phyloP scores from a whole-genome alignment of 805 yeast genomes.

The Wickerhamiella sorbophila region DNA sequence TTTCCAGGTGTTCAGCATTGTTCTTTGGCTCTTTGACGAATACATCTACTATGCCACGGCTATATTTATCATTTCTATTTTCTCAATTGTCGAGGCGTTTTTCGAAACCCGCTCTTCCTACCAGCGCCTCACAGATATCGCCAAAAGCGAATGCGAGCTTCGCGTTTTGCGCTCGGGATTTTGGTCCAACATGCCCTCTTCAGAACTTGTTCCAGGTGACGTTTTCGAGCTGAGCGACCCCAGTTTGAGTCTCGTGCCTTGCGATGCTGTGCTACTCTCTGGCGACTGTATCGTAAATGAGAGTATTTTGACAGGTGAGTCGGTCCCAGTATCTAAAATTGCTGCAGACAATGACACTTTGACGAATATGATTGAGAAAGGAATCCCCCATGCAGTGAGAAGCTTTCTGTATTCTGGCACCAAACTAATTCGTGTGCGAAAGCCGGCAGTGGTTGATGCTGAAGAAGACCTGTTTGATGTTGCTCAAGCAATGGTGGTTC shows the following conservation, averaged over 20 bases:
- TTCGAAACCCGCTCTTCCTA: constrained; percentile 74
- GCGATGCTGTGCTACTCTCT: constrained; percentile 72
- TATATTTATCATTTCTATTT: constrained; percentile 70
- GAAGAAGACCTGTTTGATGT: constrained; percentile 41
- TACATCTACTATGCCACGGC: constrained; percentile 91
- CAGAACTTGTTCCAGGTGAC: constrained; percentile 90
- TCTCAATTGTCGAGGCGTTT: constrained; percentile 67
- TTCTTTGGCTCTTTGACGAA: constrained; percentile 83
- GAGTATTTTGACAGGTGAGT: constrained; percentile 95
- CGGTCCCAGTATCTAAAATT: constrained; percentile 83
- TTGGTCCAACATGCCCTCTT: constrained; percentile 69
- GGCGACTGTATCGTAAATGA: constrained; percentile 97
- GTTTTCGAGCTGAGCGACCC: constrained; percentile 87
- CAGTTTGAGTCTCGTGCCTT: constrained; percentile 55
- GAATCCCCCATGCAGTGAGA: constrained; percentile 10
- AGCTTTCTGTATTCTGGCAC: constrained; percentile 74
- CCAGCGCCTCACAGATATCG: constrained; percentile 54
- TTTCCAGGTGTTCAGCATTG: constrained; percentile 83
- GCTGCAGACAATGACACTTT: constrained; percentile 53
- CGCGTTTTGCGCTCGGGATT: constrained; percentile 86
- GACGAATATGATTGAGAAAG: constrained; percentile 38
- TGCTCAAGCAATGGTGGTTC: constrained; percentile 73
- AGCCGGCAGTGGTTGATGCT: constrained; percentile 35
- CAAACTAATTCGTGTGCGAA: constrained; percentile 66
- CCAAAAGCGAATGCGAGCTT: constrained; percentile 62